These are phyloP conservation scores for Onygenales sp. DNA, from an alignment of 2,329 filamentous ascomycete species.

Conservation along the genomic window DNA sequence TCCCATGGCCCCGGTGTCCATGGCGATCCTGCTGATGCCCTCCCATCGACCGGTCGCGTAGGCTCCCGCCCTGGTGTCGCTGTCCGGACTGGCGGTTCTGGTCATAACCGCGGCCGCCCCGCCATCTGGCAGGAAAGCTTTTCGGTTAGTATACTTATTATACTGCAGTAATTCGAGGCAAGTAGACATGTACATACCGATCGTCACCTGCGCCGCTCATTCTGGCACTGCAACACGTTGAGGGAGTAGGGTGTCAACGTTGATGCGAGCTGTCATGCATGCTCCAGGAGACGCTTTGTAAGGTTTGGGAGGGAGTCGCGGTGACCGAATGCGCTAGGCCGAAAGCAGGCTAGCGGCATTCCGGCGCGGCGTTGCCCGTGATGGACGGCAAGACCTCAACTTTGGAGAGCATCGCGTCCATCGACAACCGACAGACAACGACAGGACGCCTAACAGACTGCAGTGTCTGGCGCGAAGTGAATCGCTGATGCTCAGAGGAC, in stretches of 20 bases:
- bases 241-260: slow-evolving; percentile 1
- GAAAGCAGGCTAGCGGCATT: neutral
- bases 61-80: slow-evolving; percentile 22
- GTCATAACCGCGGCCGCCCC: slow-evolving; percentile 27
- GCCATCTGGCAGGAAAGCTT: slow-evolving; percentile 24
- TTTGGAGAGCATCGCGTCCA: neutral
- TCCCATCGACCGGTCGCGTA: slow-evolving; percentile 21
- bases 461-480: neutral
- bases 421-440: neutral
- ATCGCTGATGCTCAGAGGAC: neutral
- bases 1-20: slow-evolving; percentile 21
- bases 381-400: no score
- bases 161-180: neutral
- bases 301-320: no score
- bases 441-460: neutral
- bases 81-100: slow-evolving; percentile 28
- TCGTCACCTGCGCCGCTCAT: slow-evolving; percentile 30
- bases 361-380: no score
- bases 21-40: slow-evolving; percentile 17
- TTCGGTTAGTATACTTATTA: slow-evolving; percentile 1
- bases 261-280: neutral
- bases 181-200: slow-evolving; percentile 19
- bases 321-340: neutral
- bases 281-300: neutral
- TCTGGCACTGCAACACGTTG: slow-evolving; percentile 12